Evolutionary conservation across 192 early-diverging fungal genomes (phyloP), one percentile per base, ranked within the genome.

Genomic region (Backusella psychrophila): DNA sequence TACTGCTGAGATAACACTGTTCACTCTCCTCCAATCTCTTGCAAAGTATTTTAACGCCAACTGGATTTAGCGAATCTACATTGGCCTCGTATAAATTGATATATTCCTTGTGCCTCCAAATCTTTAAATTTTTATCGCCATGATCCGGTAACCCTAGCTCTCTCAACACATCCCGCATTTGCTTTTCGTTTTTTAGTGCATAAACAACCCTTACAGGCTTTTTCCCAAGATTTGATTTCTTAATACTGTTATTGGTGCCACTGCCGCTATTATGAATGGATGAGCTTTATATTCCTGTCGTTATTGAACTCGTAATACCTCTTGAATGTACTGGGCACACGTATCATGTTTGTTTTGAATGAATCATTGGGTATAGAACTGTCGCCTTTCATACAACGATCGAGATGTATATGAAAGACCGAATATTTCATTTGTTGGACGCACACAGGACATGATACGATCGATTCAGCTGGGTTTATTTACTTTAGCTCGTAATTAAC

Each of bases 131-230:
- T 46, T 77, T 81, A 78, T 87, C 85, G 9, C 87, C 85, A 59
- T 84, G 72, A 11, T 77, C 71, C n/a, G 82, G 75, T 9, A 85
- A 46, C 1, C 84, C 87, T 0, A 84, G 66, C 12, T 84, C 84
- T 82, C 80, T 75, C 11, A 87, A 49, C 59, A 81, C 79, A 31
- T 80, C 77, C 31, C 81, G 49, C 19, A 87, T 72, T 15, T 81
- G 77, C 52, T 83, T 84, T 49, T 82, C 84, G 0, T 78, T 80
- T 21, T 85, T 49, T 33, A 88, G 73, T 34, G 78, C 79, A 46
- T 88, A 86, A 0, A 84, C 77, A 29, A 88, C 63, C 39, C 83
- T 84, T 38, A 74, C 74, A n/a, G 85, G 82, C 44, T 85, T 87
- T 41, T 65, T 71, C 7, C 75, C 68, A 9, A 23, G 19, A 4